Conservation (phyloP, 148 eudicot species). For the Chenopodium berlandieri region DNA sequence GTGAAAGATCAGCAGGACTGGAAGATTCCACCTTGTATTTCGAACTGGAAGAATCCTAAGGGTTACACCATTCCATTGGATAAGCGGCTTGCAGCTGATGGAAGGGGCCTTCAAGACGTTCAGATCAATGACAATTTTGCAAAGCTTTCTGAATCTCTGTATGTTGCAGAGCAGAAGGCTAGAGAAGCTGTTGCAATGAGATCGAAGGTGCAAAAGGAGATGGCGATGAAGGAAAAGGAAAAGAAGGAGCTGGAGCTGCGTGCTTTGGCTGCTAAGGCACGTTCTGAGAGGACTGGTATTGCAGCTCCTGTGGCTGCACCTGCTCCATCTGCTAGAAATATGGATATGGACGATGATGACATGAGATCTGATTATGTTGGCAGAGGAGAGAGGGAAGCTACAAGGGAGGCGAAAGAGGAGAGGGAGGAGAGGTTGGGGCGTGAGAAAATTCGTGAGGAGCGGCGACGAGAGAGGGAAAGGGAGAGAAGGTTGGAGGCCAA, state of each 20-base stretch:
- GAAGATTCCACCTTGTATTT: conserved; percentile 91
- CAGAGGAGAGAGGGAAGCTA: conserved; percentile 37
- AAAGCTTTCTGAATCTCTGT: conserved; percentile 72
- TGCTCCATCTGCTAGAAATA: conserved; percentile 43
- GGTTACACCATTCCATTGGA: conserved; percentile 89
- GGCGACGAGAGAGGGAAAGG: conserved; percentile 74
- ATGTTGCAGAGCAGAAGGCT: conserved; percentile 82
- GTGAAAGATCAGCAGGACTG: conserved; percentile 91
- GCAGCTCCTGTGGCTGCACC: conserved; percentile 45
- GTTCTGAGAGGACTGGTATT: conserved; percentile 69
- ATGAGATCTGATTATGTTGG: conserved; percentile 44
- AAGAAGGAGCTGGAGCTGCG: conserved; percentile 66
- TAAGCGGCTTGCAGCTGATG: conserved; percentile 86
- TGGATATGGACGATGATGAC: conserved; percentile 41
- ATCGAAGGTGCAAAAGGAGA: conserved; percentile 70
- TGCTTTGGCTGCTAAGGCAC: conserved; percentile 72
- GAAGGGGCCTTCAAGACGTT: conserved; percentile 80
- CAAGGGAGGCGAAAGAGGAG: conserved; percentile 58
- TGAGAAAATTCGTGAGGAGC: conserved; percentile 74
- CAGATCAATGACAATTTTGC: conserved; percentile 80
- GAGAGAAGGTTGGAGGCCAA: conserved; percentile 85
- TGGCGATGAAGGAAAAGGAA: conserved; percentile 70
- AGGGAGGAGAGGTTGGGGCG: conserved; percentile 58
- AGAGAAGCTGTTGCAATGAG: conserved; percentile 82
- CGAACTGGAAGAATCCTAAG: conserved; percentile 93